Evolutionary conservation across 2,329 filamentous ascomycete species (phyloP).

Genomic region (Ophiostoma pallidulum): DNA sequence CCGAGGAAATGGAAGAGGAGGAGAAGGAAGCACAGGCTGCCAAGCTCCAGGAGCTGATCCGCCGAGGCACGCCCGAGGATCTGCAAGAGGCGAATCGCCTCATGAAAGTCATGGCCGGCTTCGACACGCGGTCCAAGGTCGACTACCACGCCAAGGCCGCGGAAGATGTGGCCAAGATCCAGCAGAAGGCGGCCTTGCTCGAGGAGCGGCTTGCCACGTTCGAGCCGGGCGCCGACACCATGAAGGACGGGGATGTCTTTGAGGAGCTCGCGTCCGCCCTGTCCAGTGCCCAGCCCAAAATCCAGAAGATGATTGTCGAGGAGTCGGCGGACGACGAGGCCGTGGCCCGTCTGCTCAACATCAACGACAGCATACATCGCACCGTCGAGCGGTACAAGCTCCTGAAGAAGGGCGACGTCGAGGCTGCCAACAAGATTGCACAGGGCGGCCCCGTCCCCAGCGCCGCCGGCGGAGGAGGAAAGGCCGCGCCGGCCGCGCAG

Average conservation of each 20-base stretch:
- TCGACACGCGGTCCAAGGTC: constrained; percentile 88
- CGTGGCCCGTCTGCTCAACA: constrained; percentile 88
- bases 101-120: constrained; percentile 99
- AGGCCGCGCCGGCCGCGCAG: constrained; percentile 49
- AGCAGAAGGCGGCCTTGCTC: constrained; percentile 84
- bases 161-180: constrained; percentile 87
- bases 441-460: constrained; percentile 53
- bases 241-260: constrained; percentile 58
- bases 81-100: constrained; percentile 87
- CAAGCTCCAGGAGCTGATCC: constrained; percentile 95
- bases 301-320: constrained; percentile 98
- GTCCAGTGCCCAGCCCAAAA: constrained; percentile 92
- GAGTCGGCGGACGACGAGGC: constrained; percentile 95
- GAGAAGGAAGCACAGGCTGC: constrained; percentile 90
- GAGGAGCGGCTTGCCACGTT: constrained; percentile 89
- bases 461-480: constrained; percentile 44
- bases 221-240: constrained; percentile 62
- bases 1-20: constrained; percentile 98
- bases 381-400: constrained; percentile 93
- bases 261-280: constrained; percentile 83
- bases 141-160: constrained; percentile 97
- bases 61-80: constrained; percentile 82
- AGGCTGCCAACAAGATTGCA: constrained; percentile 72
- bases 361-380: constrained; percentile 97
- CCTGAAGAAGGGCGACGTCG: constrained; percentile 88